Percentiles rank a stretch among this genome's conserved stretches.
Conservation (phyloP, 495 filamentous ascomycete species). For the Hyaloscypha variabilis region DNA sequence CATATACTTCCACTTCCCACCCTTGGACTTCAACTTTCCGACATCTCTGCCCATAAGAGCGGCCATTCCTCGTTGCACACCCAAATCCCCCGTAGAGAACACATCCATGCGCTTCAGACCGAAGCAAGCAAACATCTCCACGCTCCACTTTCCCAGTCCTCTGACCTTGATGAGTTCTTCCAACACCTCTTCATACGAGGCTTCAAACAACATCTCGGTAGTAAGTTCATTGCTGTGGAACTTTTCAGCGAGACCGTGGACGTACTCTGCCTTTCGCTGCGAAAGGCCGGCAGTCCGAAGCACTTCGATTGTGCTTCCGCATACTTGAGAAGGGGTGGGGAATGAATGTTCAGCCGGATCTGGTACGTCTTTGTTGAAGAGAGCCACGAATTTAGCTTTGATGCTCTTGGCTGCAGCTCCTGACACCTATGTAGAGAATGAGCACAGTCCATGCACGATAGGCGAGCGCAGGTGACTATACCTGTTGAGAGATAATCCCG, state of each 20-base stretch:
- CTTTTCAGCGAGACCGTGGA: slow-evolving; percentile 80
- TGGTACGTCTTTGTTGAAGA: slow-evolving; percentile 58
- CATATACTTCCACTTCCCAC: slow-evolving; percentile 98
- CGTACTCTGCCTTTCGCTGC: slow-evolving; percentile 92
- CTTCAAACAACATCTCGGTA: slow-evolving; percentile 71
- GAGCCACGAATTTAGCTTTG: slow-evolving; percentile 76
- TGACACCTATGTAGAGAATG: slow-evolving; percentile 55
- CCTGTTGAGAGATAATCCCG: slow-evolving; percentile 92
- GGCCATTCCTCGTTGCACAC: slow-evolving; percentile 92
- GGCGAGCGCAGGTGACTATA: slow-evolving; percentile 21
- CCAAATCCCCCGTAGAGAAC: slow-evolving; percentile 89
- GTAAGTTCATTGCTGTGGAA: slow-evolving; percentile 75
- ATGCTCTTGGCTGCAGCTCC: slow-evolving; percentile 89
- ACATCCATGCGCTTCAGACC: slow-evolving; percentile 90
- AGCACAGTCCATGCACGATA: not conserved
- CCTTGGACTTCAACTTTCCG: slow-evolving; percentile 80
- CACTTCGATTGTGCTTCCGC: slow-evolving; percentile 54
- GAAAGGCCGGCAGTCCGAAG: slow-evolving; percentile 87
- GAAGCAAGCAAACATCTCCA: slow-evolving; percentile 97
- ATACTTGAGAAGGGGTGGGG: slow-evolving; percentile 76
- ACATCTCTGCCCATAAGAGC: slow-evolving; percentile 84
- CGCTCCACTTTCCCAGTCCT: slow-evolving; percentile 87
- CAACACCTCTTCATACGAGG: slow-evolving; percentile 83
- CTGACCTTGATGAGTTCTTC: slow-evolving; percentile 81
- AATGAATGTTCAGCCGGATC: slow-evolving; percentile 50